phyloP scores from a whole-genome alignment of 148 eudicot species.

The Diospyros kaki region DNA sequence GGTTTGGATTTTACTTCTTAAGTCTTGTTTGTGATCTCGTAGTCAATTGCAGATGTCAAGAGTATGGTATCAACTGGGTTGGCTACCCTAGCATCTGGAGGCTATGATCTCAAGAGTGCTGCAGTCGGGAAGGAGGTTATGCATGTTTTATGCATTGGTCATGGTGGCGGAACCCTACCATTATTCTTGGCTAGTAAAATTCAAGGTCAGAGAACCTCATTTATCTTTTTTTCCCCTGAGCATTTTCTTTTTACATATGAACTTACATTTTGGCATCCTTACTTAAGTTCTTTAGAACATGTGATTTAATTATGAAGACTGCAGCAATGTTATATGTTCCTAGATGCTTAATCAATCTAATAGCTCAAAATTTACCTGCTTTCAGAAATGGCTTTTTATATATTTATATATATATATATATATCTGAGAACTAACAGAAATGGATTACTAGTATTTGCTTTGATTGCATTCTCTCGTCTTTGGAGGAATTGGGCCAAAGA shows the following conservation, averaged over 20 bases:
- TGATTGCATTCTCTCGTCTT: too few species aligned
- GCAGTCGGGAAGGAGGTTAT: conserved; percentile 45
- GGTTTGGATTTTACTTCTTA: neutral
- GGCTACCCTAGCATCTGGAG: conserved; percentile 51
- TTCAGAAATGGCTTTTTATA: too few species aligned
- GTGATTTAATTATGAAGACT: neutral
- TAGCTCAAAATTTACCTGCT: too few species aligned
- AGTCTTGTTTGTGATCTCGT: neutral
- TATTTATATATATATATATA: too few species aligned
- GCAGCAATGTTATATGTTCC: neutral
- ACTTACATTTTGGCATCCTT: neutral
- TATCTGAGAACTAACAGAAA: too few species aligned
- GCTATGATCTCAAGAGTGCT: conserved; percentile 58
- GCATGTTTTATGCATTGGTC: conserved; percentile 84
- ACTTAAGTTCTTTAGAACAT: neutral
- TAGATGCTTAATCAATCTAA: neutral
- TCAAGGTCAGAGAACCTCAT: conserved; percentile 41
- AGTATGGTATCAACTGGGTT: conserved; percentile 90
- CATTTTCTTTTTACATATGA: neutral
- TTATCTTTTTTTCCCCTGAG: neutral
- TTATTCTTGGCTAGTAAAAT: conserved; percentile 71
- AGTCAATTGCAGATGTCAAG: conserved; percentile 58
- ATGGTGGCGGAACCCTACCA: conserved; percentile 97
- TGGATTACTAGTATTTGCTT: too few species aligned
- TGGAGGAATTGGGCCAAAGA: too few species aligned